Conservation (phyloP, 2,329 filamentous ascomycete species). For the Penicillium sp. region DNA sequence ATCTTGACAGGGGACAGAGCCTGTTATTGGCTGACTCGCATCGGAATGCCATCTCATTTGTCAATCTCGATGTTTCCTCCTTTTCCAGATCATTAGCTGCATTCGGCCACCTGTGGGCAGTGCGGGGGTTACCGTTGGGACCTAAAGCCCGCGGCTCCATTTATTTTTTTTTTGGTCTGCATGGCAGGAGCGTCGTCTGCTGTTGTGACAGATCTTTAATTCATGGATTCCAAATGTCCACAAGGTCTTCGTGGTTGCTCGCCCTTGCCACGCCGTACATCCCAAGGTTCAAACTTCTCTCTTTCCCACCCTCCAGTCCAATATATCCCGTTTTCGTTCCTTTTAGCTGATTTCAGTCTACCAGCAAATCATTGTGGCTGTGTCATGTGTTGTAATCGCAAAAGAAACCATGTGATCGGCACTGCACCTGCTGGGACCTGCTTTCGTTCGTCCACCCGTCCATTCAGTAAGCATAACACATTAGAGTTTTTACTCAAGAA, state of each 20-base stretch:
- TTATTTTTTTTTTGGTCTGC: neutral
- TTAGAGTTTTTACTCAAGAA: too few species aligned
- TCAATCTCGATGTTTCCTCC: constrained; percentile 1
- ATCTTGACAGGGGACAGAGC: neutral
- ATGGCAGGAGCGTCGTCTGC: neutral
- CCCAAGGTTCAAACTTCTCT: neutral
- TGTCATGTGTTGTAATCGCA: neutral
- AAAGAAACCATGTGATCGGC: neutral
- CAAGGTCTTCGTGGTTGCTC: neutral
- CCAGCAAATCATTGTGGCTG: neutral
- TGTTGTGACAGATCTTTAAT: neutral
- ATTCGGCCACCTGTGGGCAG: neutral
- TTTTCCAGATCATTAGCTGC: constrained; percentile 2
- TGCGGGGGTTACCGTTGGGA: neutral
- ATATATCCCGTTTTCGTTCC: neutral
- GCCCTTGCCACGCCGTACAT: neutral
- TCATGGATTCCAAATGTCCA: neutral
- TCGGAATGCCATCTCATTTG: constrained; percentile 3
- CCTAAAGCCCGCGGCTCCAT: neutral
- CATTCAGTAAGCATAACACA: neutral
- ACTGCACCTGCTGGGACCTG: neutral
- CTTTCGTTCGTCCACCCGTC: neutral
- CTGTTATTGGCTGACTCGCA: constrained; percentile 9
- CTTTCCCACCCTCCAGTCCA: too few species aligned
- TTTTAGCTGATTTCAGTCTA: neutral